Conservation (phyloP, 179 eudicot genomes). For the Patellifolia procumbens region DNA sequence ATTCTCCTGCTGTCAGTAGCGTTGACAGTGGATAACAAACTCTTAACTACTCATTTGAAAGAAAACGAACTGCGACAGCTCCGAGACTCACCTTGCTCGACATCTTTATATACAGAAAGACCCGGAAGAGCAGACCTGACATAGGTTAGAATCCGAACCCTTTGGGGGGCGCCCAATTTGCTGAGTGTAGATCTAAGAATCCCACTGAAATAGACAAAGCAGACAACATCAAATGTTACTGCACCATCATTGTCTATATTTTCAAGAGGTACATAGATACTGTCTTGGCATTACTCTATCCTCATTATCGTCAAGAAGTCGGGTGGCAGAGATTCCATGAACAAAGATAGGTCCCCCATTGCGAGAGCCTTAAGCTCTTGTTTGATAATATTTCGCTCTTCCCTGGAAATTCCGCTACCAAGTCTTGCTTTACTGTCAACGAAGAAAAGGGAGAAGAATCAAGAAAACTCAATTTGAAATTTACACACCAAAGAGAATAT, state of each 20-base stretch:
- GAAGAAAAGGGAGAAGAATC: not conserved
- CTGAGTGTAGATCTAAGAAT: slow-evolving; percentile 63
- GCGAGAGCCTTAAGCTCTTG: slow-evolving; percentile 64
- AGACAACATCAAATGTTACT: not conserved
- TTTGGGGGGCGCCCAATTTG: slow-evolving; percentile 70
- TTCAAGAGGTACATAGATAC: not conserved
- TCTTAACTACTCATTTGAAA: not conserved
- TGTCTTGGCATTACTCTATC: slow-evolving; percentile 59
- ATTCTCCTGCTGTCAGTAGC: not conserved
- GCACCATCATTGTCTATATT: not conserved
- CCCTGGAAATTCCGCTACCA: slow-evolving; percentile 67
- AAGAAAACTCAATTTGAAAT: not conserved
- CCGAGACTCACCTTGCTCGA: slow-evolving; percentile 53
- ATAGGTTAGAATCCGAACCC: slow-evolving; percentile 63
- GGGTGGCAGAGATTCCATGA: slow-evolving; percentile 88
- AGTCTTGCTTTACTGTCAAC: slow-evolving; percentile 65
- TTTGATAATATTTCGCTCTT: slow-evolving; percentile 62
- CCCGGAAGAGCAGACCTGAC: slow-evolving; percentile 73
- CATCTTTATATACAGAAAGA: slow-evolving; percentile 42
- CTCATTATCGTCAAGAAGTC: slow-evolving; percentile 69
- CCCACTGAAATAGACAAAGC: slow-evolving; percentile 47
- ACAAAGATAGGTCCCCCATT: slow-evolving; percentile 78
- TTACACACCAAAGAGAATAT: not conserved
- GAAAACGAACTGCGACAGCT: not conserved
- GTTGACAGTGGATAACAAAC: not conserved